Evolutionary conservation across 208 protist species (phyloP), one percentile per base, ranked within the genome.

Genomic region (Ichthyophonus hoferi): DNA sequence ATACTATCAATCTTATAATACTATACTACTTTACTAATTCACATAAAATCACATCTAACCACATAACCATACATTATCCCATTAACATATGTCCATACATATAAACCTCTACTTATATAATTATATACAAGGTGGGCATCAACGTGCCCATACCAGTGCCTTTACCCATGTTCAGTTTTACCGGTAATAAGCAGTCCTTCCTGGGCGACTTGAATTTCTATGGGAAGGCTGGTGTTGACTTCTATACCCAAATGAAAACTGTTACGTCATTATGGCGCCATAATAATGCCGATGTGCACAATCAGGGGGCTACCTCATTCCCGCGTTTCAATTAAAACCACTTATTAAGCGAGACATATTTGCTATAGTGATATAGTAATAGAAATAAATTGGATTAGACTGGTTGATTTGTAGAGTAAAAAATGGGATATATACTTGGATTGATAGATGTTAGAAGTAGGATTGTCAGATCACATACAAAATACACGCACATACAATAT

Each of bases 81-180:
- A n/a, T n/a, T n/a, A n/a, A n/a, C 50, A 67, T 67, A 7, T 24
- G 24, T 24, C 50, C 50, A 67, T 24, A 67, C 50, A 67, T 24
- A 67, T 24, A 67, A 24, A 67, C 50, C 7, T 67, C 14, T 67
- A 24, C 50, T n/a, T 67, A 24, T 67, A 24, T 24, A 67, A 67
- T 67, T 67, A 67, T 67, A 67, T 67, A 67, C 50, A 42, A 93
- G 91, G 89, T 97, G 35, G 96, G 96, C 79, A 94, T 98, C 92
- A 98, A 98, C 89, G 89, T 98, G 14, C 96, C 96, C 83, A 98
- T 98, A 86, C 96, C 96, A 42, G 96, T 98, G 43, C 96, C 96
- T 40, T 90, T 97, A 3, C 95, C 96, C 87, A 95, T 97, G 90
- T 97, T 98, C 90, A 96, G 93, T 14, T 98, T 98, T 93, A 97